Evolutionary conservation across 2,329 filamentous ascomycete genomes (phyloP), one percentile per base, ranked within the genome.

Genomic region (Pseudogymnoascus sp.): DNA sequence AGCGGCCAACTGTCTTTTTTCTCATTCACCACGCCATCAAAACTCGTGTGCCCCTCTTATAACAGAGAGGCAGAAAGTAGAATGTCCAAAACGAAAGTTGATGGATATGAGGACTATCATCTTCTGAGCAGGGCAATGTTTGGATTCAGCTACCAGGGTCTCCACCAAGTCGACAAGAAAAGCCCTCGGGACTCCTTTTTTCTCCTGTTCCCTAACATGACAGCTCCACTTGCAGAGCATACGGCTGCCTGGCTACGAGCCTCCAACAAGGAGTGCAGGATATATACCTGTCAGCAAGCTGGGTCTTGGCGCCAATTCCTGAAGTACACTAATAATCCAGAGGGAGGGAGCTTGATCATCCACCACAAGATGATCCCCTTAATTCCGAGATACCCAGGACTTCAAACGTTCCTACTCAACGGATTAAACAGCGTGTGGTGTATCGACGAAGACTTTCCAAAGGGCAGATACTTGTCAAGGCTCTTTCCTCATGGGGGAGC

Each of bases 271-370:
- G 67, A 74, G 1, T 81, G 78, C 67, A 75, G 73, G 16, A 73
- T 85, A 8, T 79, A 76, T 31, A 76, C 74, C 6, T 78, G 77
- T 60, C 68, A 77, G 11, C 70, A 70, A 0, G 37, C 75, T 5
- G 82, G 82, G 0, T 75, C 80, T 7, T 85, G 83, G 83, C 66
- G 71, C 4, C 73, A 72, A 16, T 84, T 85, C 66, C 31, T 72
- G 7, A 72, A 71, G 14, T 68, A 69, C 45, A 54, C 61, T 25
- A 65, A 8, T 21, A 57, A 69, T 21, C 67, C 63, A 19, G 45
- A 65, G 3, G 21, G 25, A 19, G 68, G 68, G 8, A 66, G 67
- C 19, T 63, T 74, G 16, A 31, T 75, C 4, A 67, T 74, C n/a
- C 72, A 75, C 45, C 69, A 72, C 43, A 69, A 68, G 39, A 66